Percentiles rank a stretch among this genome's conserved stretches.
These are phyloP conservation scores for Aegilops bicornis DNA, from an alignment of 176 grass and related monocot genomes.

Conservation along the genomic window DNA sequence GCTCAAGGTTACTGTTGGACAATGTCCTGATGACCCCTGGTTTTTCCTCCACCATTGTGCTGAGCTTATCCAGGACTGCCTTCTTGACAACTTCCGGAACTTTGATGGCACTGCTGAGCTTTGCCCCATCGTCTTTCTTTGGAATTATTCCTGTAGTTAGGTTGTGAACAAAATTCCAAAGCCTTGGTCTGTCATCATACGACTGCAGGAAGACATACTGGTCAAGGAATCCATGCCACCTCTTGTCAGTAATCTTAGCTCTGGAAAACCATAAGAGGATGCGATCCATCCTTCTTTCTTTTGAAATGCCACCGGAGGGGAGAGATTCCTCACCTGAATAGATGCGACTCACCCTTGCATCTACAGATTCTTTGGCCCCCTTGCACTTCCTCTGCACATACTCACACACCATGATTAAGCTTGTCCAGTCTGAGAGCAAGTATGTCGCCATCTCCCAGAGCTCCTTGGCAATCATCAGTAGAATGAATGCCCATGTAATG, in stretches of 20 bases:
- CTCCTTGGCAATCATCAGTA: neutral
- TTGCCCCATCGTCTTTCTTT: neutral
- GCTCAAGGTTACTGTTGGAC: neutral
- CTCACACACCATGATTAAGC: neutral
- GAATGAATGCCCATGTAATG: slow-evolving; percentile 11
- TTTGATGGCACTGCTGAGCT: neutral
- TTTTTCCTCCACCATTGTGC: neutral
- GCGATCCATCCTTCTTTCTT: neutral
- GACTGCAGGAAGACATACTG: neutral
- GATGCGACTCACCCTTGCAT: neutral
- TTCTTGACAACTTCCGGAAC: neutral
- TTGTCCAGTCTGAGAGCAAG: slow-evolving; percentile 14
- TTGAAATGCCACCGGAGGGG: too few relatives aligned
- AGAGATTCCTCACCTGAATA: too few relatives aligned
- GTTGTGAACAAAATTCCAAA: neutral
- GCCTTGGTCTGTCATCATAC: neutral
- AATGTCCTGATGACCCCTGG: neutral
- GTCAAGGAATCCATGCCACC: slow-evolving; percentile 5
- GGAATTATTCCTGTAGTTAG: neutral
- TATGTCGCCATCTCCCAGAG: slow-evolving; percentile 17
- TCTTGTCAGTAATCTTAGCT: neutral
- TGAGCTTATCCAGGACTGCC: neutral
- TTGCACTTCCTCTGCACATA: neutral
- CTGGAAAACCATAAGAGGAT: neutral
- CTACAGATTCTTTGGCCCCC: neutral